These are phyloP conservation scores for Pseudogymnoascus sp. DNA, from an alignment of 2,329 filamentous ascomycete species.

Conservation along the genomic window DNA sequence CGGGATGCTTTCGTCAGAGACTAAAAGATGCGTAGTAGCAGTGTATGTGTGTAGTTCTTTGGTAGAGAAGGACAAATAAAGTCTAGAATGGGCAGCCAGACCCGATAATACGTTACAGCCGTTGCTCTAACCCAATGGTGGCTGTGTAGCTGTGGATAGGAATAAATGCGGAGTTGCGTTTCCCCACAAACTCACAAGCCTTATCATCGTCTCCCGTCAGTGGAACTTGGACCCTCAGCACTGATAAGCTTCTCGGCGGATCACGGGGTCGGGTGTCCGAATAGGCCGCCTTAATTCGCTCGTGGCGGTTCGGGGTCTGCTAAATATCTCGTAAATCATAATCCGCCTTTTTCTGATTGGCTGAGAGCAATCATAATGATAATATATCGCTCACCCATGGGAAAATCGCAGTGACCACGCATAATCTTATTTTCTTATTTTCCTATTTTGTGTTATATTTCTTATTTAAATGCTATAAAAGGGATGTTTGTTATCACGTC, in stretches of 20 bases:
- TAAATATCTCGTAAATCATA: not conserved
- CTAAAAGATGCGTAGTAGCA: not conserved
- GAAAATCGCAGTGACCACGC: not conserved
- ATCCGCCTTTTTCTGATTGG: not conserved
- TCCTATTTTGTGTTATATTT: not conserved
- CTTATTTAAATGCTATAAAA: not conserved
- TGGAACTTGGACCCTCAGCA: not conserved
- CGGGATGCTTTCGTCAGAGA: not conserved
- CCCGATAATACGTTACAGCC: not conserved
- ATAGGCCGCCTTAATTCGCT: slow-evolving; percentile 7
- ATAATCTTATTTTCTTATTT: not conserved
- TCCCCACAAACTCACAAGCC: slow-evolving; percentile 8
- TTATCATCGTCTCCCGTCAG: slow-evolving; percentile 5
- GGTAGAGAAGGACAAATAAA: not conserved
- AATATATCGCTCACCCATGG: slow-evolving; percentile 1
- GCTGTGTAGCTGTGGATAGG: slow-evolving; percentile 3
- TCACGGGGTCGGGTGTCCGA: slow-evolving; percentile 3
- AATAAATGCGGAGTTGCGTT: slow-evolving; percentile 4
- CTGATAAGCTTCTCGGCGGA: not conserved
- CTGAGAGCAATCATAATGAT: not conserved
- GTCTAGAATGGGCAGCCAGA: not conserved
- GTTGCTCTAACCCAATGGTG: not conserved
- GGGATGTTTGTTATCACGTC: not conserved
- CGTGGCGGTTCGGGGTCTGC: not conserved
- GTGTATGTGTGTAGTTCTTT: not conserved